Base-by-base conservation (phyloP, 106 monocot genomes). In the Allium cepa region DNA sequence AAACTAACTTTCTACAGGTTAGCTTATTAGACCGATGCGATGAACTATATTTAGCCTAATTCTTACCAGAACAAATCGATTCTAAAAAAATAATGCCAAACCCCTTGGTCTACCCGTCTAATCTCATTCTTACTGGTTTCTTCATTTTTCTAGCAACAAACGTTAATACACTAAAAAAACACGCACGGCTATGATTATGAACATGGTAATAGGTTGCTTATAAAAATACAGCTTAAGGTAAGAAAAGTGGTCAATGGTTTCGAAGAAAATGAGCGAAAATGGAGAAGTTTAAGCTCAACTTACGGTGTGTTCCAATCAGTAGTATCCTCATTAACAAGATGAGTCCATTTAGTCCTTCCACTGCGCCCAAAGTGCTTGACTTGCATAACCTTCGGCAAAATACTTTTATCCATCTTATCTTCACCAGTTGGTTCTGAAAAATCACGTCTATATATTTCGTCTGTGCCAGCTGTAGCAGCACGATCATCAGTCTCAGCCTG, bases 261-360 rank as follows among this genome's bases (percentile, higher is more conserved):
- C 5, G 36, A 36, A 36, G 36, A 36, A 36, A 36, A 36, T 36
- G 36, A 36, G 36, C 36, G 3, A 36, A 36, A 36, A 36, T n/a
- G n/a, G n/a, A 36, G 36, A 36, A 36, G 5, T 36, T 36, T 36
- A 36, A 36, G 36, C 4, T 36, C 36, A 5, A 92, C 96, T 71
- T 78, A 97, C 92, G 91, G 88, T 47, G 79, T 84, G 63, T 82
- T 92, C 96, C 96, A 97, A 77, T 92, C 96, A 50, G 96, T 97
- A 8, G 96, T 97, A 67, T 97, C 96, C 74, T 97, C 96, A 16
- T 86, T 86, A 65, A 97, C 91, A 69, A 97, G 96, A 87, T 97
- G 96, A 8, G 88, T 97, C 96, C 96, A 97, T 59, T 97, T 97
- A 57, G 92, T 97, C 73, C 96, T 97, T 26, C 96, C 92, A 56